Evolutionary conservation across 1,139 yeast genomes (phyloP).

Genomic region (Pichia sp.): DNA sequence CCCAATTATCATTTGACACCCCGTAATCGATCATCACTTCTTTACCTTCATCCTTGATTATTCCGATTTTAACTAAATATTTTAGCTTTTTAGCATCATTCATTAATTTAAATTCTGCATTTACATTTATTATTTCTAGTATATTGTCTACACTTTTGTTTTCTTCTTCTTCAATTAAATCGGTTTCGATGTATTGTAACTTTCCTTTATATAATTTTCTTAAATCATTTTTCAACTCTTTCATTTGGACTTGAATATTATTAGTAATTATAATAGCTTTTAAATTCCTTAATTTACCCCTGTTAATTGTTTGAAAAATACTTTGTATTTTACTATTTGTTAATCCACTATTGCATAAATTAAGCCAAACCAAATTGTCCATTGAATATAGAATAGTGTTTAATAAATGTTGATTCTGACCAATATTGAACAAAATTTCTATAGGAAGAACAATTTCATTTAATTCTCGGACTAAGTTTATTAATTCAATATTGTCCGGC

Average conservation of each 20-base stretch:
- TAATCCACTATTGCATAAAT: slow-evolving; percentile 5
- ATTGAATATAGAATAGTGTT: slow-evolving; percentile 9
- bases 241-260: slow-evolving; percentile 5
- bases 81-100: slow-evolving; percentile 12
- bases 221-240: slow-evolving; percentile 10
- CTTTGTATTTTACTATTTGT: slow-evolving; percentile 7
- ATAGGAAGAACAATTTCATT: slow-evolving; percentile 4
- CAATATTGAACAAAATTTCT: slow-evolving; percentile 11
- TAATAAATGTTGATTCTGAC: slow-evolving; percentile 4
- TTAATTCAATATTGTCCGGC: slow-evolving; percentile 14
- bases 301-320: slow-evolving; percentile 13
- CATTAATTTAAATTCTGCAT: slow-evolving; percentile 10
- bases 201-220: slow-evolving; percentile 7
- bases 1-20: slow-evolving; percentile 10
- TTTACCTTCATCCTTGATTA: neutral
- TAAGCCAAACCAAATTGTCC: slow-evolving; percentile 12
- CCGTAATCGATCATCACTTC: slow-evolving; percentile 12
- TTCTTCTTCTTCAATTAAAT: slow-evolving; percentile 1
- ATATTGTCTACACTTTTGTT: neutral
- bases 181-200: slow-evolving; percentile 15
- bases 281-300: slow-evolving; percentile 8
- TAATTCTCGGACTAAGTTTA: slow-evolving; percentile 9
- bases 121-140: slow-evolving; percentile 1
- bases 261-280: slow-evolving; percentile 12
- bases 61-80: slow-evolving; percentile 2